These are phyloP conservation scores for Hemileccinum rubropunctum DNA, from an alignment of 768 basidiomycete genomes.

Conservation along the genomic window DNA sequence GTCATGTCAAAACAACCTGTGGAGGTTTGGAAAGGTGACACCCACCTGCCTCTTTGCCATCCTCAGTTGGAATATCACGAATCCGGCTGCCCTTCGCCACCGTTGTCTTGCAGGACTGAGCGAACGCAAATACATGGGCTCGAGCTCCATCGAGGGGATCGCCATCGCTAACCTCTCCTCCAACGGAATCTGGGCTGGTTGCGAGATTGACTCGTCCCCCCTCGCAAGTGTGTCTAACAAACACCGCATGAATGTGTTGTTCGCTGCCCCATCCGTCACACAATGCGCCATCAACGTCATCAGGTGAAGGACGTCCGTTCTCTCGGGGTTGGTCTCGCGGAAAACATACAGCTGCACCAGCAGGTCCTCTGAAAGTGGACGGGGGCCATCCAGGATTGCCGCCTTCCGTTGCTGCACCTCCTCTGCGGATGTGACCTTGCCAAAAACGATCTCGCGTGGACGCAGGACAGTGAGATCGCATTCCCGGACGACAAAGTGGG, in stretches of 20 bases:
- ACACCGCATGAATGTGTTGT: slow-evolving; percentile 37
- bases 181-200: slow-evolving; percentile 19
- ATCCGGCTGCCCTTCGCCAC: slow-evolving; percentile 45
- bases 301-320: slow-evolving; percentile 35
- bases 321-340: slow-evolving; percentile 31
- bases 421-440: slow-evolving; percentile 30
- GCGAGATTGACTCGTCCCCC: neutral
- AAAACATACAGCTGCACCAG: slow-evolving; percentile 42
- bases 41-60: slow-evolving; percentile 35
- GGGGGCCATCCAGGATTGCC: slow-evolving; percentile 32
- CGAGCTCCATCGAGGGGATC: slow-evolving; percentile 37
- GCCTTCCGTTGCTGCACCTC: slow-evolving; percentile 34
- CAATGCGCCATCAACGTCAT: slow-evolving; percentile 44
- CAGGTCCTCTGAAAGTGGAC: slow-evolving; percentile 37
- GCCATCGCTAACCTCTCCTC: slow-evolving; percentile 40
- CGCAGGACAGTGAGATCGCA: slow-evolving; percentile 26
- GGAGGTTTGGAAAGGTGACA: neutral
- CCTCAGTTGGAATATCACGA: slow-evolving; percentile 34
- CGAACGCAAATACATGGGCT: slow-evolving; percentile 24
- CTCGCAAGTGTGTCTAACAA: slow-evolving; percentile 40
- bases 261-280: slow-evolving; percentile 49
- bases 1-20: too few species aligned
- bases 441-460: slow-evolving; percentile 38
- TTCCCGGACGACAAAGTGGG: slow-evolving; percentile 40
- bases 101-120: slow-evolving; percentile 35